These are phyloP conservation scores for Orychophragmus violaceus DNA, from an alignment of 345 rosid genomes.

Conservation along the genomic window DNA sequence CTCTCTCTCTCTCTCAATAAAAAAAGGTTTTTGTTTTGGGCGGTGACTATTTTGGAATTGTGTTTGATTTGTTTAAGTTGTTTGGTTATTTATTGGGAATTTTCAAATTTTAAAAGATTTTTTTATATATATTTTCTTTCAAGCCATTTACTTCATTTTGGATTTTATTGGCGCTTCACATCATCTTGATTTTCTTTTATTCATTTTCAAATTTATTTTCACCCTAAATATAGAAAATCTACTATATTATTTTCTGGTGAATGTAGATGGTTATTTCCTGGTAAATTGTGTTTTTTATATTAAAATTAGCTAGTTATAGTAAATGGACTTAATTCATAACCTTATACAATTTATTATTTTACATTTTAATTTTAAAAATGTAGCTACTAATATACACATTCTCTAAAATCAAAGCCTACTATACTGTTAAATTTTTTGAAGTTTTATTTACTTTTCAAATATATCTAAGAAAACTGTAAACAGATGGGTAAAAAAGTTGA, in stretches of 20 bases:
- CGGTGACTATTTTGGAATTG: slow-evolving; percentile 29
- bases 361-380: neutral
- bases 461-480: neutral
- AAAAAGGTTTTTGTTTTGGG: slow-evolving; percentile 17
- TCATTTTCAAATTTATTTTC: neutral
- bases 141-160: neutral
- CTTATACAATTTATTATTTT: neutral
- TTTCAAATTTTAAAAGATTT: neutral
- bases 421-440: too few species aligned
- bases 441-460: neutral
- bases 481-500: neutral
- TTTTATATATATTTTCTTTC: neutral
- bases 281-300: too few species aligned
- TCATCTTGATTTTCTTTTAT: neutral
- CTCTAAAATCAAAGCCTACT: neutral
- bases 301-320: neutral
- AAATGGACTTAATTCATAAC: neutral
- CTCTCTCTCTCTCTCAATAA: slow-evolving; percentile 2
- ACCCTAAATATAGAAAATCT: neutral
- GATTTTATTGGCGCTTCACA: slow-evolving; percentile 26
- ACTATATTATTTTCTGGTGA: neutral
- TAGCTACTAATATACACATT: too few species aligned
- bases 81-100: slow-evolving; percentile 27
- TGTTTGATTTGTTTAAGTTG: slow-evolving; percentile 24
- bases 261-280: neutral